A percentile compares a stretch with the other conserved stretches of the same genome.
These are phyloP conservation scores for Epichloe uncinata DNA, from an alignment of 2,329 filamentous ascomycete species.

Conservation along the genomic window DNA sequence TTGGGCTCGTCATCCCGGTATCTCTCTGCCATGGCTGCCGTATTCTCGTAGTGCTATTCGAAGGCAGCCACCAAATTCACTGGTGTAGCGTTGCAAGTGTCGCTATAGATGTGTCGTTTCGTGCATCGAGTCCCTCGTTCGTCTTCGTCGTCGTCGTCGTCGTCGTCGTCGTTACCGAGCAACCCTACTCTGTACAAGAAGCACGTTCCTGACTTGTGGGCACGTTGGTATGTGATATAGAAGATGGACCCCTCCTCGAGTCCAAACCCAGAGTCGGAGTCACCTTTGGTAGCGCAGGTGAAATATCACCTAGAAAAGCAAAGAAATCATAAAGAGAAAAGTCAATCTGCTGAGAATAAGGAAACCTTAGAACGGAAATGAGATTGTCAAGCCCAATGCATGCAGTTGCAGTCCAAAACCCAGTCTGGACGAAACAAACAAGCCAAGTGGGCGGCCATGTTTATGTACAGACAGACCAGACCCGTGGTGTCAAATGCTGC, in stretches of 20 bases:
- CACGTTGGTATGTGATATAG: not conserved
- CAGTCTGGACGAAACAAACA: constrained; percentile 4
- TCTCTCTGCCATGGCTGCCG: constrained; percentile 32
- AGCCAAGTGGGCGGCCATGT: constrained; percentile 2
- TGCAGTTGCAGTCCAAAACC: not conserved
- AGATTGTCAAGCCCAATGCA: not conserved
- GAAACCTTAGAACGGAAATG: not conserved
- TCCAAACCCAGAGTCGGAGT: not conserved
- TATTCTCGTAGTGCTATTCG: not conserved
- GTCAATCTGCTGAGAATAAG: not conserved
- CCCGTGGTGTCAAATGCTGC: not conserved
- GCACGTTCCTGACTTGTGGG: not conserved
- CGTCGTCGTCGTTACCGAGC: not conserved
- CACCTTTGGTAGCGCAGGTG: not conserved
- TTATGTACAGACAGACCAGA: not conserved
- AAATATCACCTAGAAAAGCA: not conserved
- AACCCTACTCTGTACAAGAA: not conserved
- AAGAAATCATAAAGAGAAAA: not conserved
- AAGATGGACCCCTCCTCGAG: not conserved
- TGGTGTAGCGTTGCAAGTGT: not conserved
- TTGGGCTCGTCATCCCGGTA: constrained; percentile 33
- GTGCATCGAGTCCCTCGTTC: not conserved
- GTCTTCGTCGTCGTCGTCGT: not conserved
- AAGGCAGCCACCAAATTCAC: not conserved
- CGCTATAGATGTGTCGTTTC: not conserved